Evolutionary conservation across 2,329 filamentous ascomycete genomes (phyloP).

Genomic region (Venturia effusa): DNA sequence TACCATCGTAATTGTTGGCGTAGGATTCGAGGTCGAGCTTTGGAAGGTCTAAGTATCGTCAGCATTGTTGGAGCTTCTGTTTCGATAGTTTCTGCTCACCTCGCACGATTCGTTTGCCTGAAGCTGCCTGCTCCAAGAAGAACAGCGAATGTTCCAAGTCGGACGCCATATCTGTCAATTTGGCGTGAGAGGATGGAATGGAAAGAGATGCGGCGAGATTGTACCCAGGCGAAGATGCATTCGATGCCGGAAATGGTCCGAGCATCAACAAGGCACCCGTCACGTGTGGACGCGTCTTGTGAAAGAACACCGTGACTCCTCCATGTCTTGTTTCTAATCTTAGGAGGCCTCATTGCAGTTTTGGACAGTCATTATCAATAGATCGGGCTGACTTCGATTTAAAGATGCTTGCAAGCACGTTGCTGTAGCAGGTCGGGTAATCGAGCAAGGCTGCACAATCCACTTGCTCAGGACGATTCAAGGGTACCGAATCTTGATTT

Average conservation of each 20-base stretch:
- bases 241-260: background rate
- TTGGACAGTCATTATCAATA: no score
- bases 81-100: background rate
- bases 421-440: no score
- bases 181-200: background rate
- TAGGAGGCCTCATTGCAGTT: no score
- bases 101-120: constrained; percentile 3
- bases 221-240: background rate
- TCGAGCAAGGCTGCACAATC: no score
- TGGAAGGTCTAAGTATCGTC: constrained; percentile 50
- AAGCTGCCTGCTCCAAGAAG: background rate
- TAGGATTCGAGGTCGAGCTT: constrained; percentile 90
- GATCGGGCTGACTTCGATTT: no score
- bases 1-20: constrained; percentile 79
- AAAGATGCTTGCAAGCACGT: no score
- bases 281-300: background rate
- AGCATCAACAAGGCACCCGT: background rate
- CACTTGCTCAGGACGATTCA: background rate
- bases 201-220: background rate
- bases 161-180: background rate
- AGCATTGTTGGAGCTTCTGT: background rate
- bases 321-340: no score
- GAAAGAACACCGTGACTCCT: background rate
- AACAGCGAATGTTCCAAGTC: background rate
- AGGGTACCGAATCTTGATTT: background rate